Base-by-base conservation (phyloP, 768 basidiomycete species). In the Dendrothele bispora region DNA sequence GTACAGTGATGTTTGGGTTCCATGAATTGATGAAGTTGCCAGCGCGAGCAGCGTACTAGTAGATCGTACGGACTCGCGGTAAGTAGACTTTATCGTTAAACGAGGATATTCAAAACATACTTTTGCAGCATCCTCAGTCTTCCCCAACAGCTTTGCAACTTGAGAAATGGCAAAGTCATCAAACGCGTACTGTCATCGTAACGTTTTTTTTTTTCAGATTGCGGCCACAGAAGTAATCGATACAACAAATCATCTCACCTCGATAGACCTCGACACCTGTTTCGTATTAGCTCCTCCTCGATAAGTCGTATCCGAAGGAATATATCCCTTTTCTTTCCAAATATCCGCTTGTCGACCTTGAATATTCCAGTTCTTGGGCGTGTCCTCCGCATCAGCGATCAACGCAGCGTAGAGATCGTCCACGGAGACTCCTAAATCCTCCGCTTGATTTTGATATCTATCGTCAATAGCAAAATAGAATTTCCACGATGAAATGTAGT, bases 151-250 rank as follows among this genome's bases (percentile, higher is more conserved):
- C 51, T 77, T 80, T 0, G 83, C 77, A 2, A 84, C 83, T 66
- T 84, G 83, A 1, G 81, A 79, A 40, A 85, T 79, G 1, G 78
- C 64, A 53, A 85, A 85, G 53, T 85, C 83, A 46, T 74, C 75
- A 58, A 85, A 85, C 2, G 83, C 72, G 54, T 84, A 73, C 83
- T 84, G 40, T 4, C 4, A 10, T 29, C 8, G 26, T 14, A 29
- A n/a, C n/a, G n/a, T n/a, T n/a, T n/a, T n/a, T n/a, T n/a, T n/a
- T n/a, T n/a, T n/a, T n/a, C n/a, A n/a, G n/a, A n/a, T n/a, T n/a
- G n/a, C n/a, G n/a, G n/a, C 49, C n/a, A 7, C 39, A 21, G 27
- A 39, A 29, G 25, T 25, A 43, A 18, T 38, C 7, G 7, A 45
- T 20, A 17, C 21, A 46, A 51, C 18, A 21, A 14, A 21, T 22